phyloP scores from a whole-genome alignment of 257 asterid genomes.

The Catharanthus roseus region DNA sequence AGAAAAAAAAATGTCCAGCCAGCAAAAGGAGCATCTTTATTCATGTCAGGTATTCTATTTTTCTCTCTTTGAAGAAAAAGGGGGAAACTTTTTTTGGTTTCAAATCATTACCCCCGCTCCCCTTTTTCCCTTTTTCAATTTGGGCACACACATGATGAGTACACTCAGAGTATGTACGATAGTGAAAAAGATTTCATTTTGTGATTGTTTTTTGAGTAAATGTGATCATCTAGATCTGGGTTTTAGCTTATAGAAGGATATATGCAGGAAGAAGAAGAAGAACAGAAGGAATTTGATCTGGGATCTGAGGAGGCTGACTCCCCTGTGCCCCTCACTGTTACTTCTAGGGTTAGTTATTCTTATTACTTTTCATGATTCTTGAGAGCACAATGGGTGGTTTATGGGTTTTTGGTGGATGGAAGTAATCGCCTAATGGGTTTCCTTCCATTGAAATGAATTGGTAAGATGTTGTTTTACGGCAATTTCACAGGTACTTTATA shows the following conservation, averaged over 20 bases:
- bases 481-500: conserved; percentile 74
- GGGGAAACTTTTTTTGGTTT: neutral
- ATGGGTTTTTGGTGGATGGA: neutral
- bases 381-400: conserved; percentile 9
- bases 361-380: neutral
- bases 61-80: conserved; percentile 1
- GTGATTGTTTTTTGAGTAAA: neutral
- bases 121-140: neutral
- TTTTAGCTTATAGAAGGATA: conserved; percentile 11
- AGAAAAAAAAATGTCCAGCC: conserved; percentile 36
- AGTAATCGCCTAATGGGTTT: neutral
- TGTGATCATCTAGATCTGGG: conserved; percentile 32
- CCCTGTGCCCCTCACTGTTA: conserved; percentile 90
- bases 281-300: conserved; percentile 58
- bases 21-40: conserved; percentile 35
- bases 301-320: conserved; percentile 63
- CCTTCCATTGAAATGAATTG: neutral
- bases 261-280: conserved; percentile 78
- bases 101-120: conserved; percentile 4
- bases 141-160: neutral
- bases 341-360: conserved; percentile 60
- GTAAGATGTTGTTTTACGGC: neutral
- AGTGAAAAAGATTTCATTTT: conserved; percentile 3
- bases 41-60: conserved; percentile 34
- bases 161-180: neutral